Percentiles rank a stretch among this genome's conserved stretches.
phyloP scores from a whole-genome alignment of 768 basidiomycete genomes.

The Neoboletus brunneissimus region DNA sequence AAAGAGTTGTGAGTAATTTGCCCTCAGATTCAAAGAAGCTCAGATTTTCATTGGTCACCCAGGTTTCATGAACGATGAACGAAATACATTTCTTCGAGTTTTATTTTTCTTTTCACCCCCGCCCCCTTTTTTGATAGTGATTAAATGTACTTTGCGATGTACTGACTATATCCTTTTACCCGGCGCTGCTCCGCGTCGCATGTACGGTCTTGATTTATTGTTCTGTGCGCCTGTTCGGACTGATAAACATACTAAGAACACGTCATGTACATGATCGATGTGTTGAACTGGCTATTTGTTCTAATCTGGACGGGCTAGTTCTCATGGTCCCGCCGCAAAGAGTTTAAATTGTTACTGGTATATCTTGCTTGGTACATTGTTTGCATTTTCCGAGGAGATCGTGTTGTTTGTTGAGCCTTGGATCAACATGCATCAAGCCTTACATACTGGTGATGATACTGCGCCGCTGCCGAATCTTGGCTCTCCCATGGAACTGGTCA shows the following conservation, averaged over 20 bases:
- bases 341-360: neutral
- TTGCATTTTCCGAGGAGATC: neutral
- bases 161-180: conserved; percentile 1
- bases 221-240: neutral
- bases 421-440: neutral
- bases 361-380: neutral
- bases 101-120: neutral
- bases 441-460: neutral
- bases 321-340: neutral
- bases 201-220: neutral
- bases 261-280: no score
- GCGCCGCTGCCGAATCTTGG: neutral
- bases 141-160: neutral
- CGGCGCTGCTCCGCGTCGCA: no score
- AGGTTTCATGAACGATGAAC: neutral
- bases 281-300: neutral
- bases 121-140: neutral
- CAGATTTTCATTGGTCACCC: neutral
- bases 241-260: neutral
- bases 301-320: neutral
- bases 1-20: neutral
- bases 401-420: neutral
- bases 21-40: neutral
- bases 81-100: neutral
- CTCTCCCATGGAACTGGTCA: neutral